Percentiles rank a stretch among this genome's conserved stretches.
Conservation (phyloP, 164 flowering plant species). For the Vitis riparia region DNA sequence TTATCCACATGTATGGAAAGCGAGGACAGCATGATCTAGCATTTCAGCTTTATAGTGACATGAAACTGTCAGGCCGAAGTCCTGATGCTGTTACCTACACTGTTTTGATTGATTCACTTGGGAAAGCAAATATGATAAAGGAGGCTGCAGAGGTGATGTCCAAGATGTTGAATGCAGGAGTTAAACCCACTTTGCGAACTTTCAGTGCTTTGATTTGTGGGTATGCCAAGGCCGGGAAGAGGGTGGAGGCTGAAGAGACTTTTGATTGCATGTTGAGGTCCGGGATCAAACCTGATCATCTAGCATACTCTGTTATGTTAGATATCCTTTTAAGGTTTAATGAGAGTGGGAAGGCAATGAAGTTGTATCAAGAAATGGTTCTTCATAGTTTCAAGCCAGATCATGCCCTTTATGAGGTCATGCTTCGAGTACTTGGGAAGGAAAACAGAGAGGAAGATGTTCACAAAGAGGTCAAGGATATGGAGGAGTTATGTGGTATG, state of each 20-base stretch:
- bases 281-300: slow-evolving; percentile 79
- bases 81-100: slow-evolving; percentile 94
- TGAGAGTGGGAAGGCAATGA: slow-evolving; percentile 55
- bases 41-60: slow-evolving; percentile 65
- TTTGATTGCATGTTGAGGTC: slow-evolving; percentile 69
- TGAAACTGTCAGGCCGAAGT: slow-evolving; percentile 58
- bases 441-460: slow-evolving; percentile 53
- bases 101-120: slow-evolving; percentile 86
- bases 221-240: slow-evolving; percentile 83
- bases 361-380: slow-evolving; percentile 66
- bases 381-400: slow-evolving; percentile 65
- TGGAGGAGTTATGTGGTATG: slow-evolving; percentile 59
- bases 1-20: slow-evolving; percentile 95
- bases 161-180: slow-evolving; percentile 75
- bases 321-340: slow-evolving; percentile 64
- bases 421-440: slow-evolving; percentile 52
- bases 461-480: slow-evolving; percentile 53
- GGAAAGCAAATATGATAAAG: slow-evolving; percentile 65
- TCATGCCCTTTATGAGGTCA: slow-evolving; percentile 47
- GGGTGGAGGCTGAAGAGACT: slow-evolving; percentile 68
- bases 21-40: slow-evolving; percentile 77
- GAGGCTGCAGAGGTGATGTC: slow-evolving; percentile 85
- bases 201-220: slow-evolving; percentile 94
- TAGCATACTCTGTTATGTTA: slow-evolving; percentile 89
- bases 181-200: slow-evolving; percentile 78